A percentile compares a stretch with the other conserved stretches of the same genome.
These are phyloP conservation scores for Cicer bijugum DNA, from an alignment of 306 rosid species.

Conservation along the genomic window DNA sequence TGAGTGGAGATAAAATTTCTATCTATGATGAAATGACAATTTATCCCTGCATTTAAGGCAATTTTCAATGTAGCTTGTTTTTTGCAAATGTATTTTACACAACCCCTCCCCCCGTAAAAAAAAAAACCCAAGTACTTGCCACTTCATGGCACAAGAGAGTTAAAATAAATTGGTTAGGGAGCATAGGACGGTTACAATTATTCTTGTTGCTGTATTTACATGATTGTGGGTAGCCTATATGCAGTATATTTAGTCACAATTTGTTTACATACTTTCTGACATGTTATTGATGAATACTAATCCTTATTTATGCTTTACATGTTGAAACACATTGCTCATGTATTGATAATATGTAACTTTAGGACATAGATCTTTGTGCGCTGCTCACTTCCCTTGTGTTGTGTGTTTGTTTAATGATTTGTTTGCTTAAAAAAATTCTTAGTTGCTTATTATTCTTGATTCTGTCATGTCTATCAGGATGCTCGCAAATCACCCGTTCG, in stretches of 20 bases:
- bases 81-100: too few species aligned
- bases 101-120: too few species aligned
- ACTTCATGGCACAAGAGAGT: background rate
- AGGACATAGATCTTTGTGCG: conserved; percentile 5
- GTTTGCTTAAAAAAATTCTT: background rate
- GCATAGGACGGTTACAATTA: conserved; percentile 16
- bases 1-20: background rate
- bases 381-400: conserved; percentile 6
- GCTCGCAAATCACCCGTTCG: conserved; percentile 60
- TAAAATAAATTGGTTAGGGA: background rate
- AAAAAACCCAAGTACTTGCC: background rate
- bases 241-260: background rate
- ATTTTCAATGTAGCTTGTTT: background rate
- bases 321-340: conserved; percentile 13
- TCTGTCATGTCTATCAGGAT: conserved; percentile 57
- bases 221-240: conserved; percentile 3
- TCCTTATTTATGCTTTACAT: conserved; percentile 32
- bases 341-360: conserved; percentile 18
- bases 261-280: background rate
- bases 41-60: background rate
- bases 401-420: conserved; percentile 38
- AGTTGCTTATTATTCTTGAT: conserved; percentile 36
- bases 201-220: conserved; percentile 4
- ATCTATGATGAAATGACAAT: background rate
- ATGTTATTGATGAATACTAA: background rate